Conservation (phyloP, 768 basidiomycete genomes). For the Saitozyma sp. region DNA sequence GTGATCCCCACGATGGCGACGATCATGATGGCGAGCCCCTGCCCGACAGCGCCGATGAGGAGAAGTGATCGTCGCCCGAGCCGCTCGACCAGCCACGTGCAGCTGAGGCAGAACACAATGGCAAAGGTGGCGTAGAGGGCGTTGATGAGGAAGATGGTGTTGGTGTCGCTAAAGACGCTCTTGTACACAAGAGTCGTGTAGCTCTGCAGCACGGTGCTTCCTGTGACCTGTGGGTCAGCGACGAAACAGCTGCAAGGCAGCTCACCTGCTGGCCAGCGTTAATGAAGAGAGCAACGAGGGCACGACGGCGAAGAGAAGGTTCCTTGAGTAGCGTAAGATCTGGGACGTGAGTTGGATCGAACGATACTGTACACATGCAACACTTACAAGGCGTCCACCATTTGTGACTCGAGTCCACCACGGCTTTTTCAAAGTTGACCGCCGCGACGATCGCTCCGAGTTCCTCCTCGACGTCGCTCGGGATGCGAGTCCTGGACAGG, state of each 20-base stretch:
- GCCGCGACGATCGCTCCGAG: too few relatives aligned
- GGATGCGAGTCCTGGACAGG: too few relatives aligned
- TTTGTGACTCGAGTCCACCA: too few relatives aligned
- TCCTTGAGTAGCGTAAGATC: too few relatives aligned
- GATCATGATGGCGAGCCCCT: conserved; percentile 6
- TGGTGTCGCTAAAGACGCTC: conserved; percentile 10
- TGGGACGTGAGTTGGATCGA: too few relatives aligned
- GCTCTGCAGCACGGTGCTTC: conserved; percentile 7
- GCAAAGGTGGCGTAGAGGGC: conserved; percentile 15
- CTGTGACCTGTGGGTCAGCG: background rate
- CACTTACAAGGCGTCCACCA: too few relatives aligned
- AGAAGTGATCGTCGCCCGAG: conserved; percentile 26
- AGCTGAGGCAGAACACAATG: too few relatives aligned
- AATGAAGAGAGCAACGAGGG: background rate
- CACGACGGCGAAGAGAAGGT: too few relatives aligned
- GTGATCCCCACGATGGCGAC: conserved; percentile 17
- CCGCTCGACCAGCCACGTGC: conserved; percentile 12
- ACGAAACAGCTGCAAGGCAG: conserved; percentile 3
- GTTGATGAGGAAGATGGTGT: conserved; percentile 4
- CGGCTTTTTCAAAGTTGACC: too few relatives aligned
- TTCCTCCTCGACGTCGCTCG: too few relatives aligned
- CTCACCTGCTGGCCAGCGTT: conserved; percentile 19
- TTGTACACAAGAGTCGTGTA: too few relatives aligned
- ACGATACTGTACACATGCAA: too few relatives aligned
- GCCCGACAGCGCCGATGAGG: conserved; percentile 1